Evolutionary conservation across 2,329 filamentous ascomycete genomes (phyloP), one percentile per base, ranked within the genome.

Genomic region (Lachnellula willkommii): DNA sequence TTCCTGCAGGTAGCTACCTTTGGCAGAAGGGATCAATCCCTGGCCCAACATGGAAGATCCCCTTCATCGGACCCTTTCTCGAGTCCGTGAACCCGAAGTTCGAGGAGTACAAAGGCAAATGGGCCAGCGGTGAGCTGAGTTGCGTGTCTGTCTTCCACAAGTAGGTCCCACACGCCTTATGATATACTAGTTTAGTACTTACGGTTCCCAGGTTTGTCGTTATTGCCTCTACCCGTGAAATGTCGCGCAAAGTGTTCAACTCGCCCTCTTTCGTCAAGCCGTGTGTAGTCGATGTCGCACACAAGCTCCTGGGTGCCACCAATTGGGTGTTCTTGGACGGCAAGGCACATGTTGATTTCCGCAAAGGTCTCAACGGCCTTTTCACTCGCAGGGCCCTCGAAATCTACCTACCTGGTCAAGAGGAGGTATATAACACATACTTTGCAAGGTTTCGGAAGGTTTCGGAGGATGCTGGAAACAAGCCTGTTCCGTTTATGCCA

Each of bases 131-230:
- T 47, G 87, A 89, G 48, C 79, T 99, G 65, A 96, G 92, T 79
- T 99, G 94, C 70, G 94, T 99, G 60, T 96, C 92, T 2, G 91
- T 99, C 68, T 99, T 99, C 78, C 94, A 99, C 84, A 99, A 97
- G 90, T 95, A 82, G 65, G 84, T 63, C 8, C 4, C n/a, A 12
- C 5, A 3, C 17, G 2, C 26, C 15, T 24, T 9, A 6, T 26
- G 45, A 40, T 17, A 36, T 58, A 11, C 15, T n/a, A 8, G 39
- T 15, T 9, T 37, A n/a, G 22, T 47, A 6, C 47, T 54, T 32
- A 56, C 22, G 9, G 28, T 15, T 20, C n/a, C 32, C 65, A 95
- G 90, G 73, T 99, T 99, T 72, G 94, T 97, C 62, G 91, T 99
- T 55, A 96, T 99, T 71, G 93, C 92, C 36, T 95, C 92, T 17